Base-by-base conservation (phyloP, 2,329 filamentous ascomycete genomes). In the Botrytis elliptica region DNA sequence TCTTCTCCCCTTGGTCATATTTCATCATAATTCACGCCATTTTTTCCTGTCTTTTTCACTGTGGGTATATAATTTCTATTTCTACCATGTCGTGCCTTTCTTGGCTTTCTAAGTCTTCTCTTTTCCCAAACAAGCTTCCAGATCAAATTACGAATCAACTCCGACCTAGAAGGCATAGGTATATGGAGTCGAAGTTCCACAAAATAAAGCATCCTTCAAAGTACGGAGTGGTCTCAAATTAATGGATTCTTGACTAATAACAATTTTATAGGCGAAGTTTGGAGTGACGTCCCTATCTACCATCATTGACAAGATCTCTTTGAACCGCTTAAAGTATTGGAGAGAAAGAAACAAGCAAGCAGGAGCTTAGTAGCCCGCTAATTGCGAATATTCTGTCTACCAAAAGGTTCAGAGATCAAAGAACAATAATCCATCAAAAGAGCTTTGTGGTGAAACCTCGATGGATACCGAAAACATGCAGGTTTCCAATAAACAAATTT, bases 381-480 rank as follows among this genome's bases (percentile, higher is more conserved):
- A 29, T 16, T 57, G n/a, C n/a, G 3, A 29, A 4, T 14, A 8
- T 18, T 33, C 7, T 57, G 4, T 6, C 52, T 18, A 57, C 52
- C n/a, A 57, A 57, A n/a, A 4, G 6, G 1, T 18, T 33, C 2
- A 29, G n/a, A 29, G 14, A 16, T 33, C 3, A 57, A 18, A 9
- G 7, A 18, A 29, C 52, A 29, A 57, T 29, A 2, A 18, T 33
- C 52, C 52, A 18, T 29, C n/a, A 57, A 57, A 7, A 29, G 16
- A 1, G 4, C 2, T n/a, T 8, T 18, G 1, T 18, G 7, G 52
- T n/a, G n/a, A n/a, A 12, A 29, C 14, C 1, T 4, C 3, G 22
- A 3, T 16, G 3, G 22, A 40, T n/a, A 18, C 14, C 7, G 10
- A 57, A 1, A 16, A 29, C 14, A 36, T 42, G 25, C 36, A 33